These are phyloP conservation scores for Globisporangium recalcitrans DNA, from an alignment of 352 stramenopile genomes.

Conservation along the genomic window DNA sequence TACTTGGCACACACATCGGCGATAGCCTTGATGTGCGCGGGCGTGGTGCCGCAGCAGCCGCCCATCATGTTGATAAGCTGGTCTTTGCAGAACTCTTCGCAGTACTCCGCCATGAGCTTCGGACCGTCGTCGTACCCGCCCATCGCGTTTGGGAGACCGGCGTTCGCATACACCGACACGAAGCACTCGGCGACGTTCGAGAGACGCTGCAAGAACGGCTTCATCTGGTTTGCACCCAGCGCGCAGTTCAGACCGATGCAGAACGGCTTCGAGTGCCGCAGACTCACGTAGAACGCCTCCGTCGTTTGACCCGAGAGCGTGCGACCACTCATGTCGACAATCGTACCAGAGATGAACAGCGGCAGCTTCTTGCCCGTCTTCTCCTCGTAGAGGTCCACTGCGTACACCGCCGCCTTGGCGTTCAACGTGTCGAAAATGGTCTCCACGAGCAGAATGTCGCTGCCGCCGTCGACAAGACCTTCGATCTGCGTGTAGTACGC, in stretches of 20 bases:
- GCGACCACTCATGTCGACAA: conserved; percentile 95
- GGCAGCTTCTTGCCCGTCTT: conserved; percentile 87
- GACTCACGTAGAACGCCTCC: conserved; percentile 95
- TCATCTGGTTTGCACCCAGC: conserved; percentile 94
- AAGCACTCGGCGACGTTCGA: conserved; percentile 93
- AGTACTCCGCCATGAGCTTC: conserved; percentile 90
- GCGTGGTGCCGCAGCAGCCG: conserved; percentile 95
- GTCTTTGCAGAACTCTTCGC: conserved; percentile 93
- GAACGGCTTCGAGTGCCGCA: conserved; percentile 95
- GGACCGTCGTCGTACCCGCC: conserved; percentile 95
- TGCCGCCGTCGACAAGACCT: conserved; percentile 92
- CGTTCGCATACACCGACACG: conserved; percentile 96
- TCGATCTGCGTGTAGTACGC: conserved; percentile 95
- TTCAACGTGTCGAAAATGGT: conserved; percentile 98
- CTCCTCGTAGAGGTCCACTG: conserved; percentile 92
- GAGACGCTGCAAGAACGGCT: conserved; percentile 91
- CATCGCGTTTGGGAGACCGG: conserved; percentile 96
- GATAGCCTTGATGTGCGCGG: conserved; percentile 92
- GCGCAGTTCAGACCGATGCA: conserved; percentile 97
- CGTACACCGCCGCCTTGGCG: conserved; percentile 95
- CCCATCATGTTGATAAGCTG: conserved; percentile 96
- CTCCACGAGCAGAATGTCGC: conserved; percentile 95
- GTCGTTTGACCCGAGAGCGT: conserved; percentile 96
- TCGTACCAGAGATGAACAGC: conserved; percentile 95
- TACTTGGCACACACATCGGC: conserved; percentile 74